Conservation (phyloP, 2,329 filamentous ascomycete species). For the Dothistroma pini region DNA sequence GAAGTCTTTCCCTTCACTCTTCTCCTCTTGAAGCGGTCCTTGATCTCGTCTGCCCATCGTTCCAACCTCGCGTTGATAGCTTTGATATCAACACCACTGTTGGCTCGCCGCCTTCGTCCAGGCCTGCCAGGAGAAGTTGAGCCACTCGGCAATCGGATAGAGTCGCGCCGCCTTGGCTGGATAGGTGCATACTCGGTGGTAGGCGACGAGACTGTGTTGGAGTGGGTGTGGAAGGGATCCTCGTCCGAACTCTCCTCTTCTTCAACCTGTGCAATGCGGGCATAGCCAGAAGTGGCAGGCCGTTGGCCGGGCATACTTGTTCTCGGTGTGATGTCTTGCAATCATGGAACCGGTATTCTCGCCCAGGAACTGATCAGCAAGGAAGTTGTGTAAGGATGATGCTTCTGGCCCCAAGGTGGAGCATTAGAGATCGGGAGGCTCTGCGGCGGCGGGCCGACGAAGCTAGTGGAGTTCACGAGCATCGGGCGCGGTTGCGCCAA, state of each 20-base stretch:
- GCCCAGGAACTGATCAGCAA: background rate
- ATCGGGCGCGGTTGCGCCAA: too few relatives aligned
- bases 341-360: background rate
- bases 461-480: background rate
- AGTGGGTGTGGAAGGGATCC: constrained; percentile 30
- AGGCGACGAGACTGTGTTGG: constrained; percentile 35
- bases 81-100: constrained; percentile 93
- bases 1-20: constrained; percentile 68
- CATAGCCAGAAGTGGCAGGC: constrained; percentile 49
- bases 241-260: constrained; percentile 43
- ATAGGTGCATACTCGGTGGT: constrained; percentile 44
- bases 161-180: constrained; percentile 41
- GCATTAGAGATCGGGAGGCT: background rate
- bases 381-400: background rate
- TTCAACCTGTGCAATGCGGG: constrained; percentile 51
- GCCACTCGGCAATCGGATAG: constrained; percentile 41
- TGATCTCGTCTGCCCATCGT: constrained; percentile 96
- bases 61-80: constrained; percentile 95
- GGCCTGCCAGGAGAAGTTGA: constrained; percentile 36
- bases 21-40: constrained; percentile 88
- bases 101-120: constrained; percentile 59
- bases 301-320: constrained; percentile 33
- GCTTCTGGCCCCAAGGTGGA: background rate
- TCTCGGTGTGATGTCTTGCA: constrained; percentile 26
- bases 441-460: background rate